A percentile compares a stretch with the other conserved stretches of the same genome.
phyloP scores from a whole-genome alignment of 176 grass and related monocot genomes.

The Eleusine coracana region DNA sequence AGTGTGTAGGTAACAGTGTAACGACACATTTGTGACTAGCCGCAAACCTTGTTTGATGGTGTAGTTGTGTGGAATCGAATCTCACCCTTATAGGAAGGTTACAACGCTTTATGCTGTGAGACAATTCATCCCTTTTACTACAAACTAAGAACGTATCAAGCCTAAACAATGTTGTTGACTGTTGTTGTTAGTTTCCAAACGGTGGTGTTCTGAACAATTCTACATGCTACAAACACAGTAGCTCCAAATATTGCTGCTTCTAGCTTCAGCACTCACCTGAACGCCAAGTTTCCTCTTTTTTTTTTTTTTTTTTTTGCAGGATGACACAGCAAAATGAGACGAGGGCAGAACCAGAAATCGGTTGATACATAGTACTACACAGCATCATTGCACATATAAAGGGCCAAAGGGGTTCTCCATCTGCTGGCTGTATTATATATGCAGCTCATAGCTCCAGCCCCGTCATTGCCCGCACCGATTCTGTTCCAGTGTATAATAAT shows the following conservation, averaged over 20 bases:
- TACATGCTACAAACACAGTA: background rate
- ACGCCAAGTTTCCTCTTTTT: background rate
- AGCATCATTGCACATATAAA: too few species aligned
- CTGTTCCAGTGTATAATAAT: background rate
- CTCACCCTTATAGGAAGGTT: background rate
- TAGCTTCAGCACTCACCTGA: background rate
- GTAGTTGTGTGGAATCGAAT: background rate
- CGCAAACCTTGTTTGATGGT: too few species aligned
- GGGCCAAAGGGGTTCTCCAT: too few species aligned
- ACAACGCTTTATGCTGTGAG: too few species aligned
- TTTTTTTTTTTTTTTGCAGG: constrained; percentile 27
- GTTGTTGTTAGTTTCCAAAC: too few species aligned
- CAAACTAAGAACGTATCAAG: too few species aligned
- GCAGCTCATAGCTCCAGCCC: background rate
- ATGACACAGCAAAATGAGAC: constrained; percentile 24
- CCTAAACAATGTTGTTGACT: too few species aligned
- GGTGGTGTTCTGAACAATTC: background rate
- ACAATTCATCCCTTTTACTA: too few species aligned
- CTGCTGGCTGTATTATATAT: background rate
- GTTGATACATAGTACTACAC: too few species aligned
- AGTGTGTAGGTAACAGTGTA: too few species aligned
- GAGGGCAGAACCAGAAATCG: background rate
- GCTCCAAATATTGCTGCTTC: background rate
- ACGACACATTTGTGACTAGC: too few species aligned
- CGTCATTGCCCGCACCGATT: background rate